These are phyloP conservation scores for Talaromyces sp. DNA, from an alignment of 2,329 filamentous ascomycete genomes.

Conservation along the genomic window DNA sequence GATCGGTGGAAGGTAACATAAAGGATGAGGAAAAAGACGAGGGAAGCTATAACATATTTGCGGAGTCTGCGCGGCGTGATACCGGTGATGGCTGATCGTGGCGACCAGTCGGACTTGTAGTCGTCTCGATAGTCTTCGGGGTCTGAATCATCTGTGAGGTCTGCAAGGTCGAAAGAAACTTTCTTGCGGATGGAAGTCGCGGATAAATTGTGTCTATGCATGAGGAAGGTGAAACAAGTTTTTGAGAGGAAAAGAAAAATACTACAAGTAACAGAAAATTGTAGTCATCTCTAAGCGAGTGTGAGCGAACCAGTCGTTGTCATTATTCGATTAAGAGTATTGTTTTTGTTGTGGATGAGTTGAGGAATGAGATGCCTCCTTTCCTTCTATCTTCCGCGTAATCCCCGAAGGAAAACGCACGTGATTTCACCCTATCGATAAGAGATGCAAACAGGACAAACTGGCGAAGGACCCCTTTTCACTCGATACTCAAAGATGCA, in stretches of 20 bases:
- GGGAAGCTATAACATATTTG: constrained; percentile 16
- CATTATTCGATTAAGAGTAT: background rate
- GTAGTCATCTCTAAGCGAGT: constrained; percentile 1
- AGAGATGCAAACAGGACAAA: constrained; percentile 13
- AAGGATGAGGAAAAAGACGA: constrained; percentile 16
- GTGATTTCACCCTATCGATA: constrained; percentile 13
- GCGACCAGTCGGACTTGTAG: constrained; percentile 17
- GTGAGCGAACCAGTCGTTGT: constrained; percentile 6
- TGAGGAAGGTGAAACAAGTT: background rate
- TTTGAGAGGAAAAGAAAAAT: background rate
- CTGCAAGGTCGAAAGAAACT: constrained; percentile 18
- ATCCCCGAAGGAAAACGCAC: background rate
- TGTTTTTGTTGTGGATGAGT: background rate
- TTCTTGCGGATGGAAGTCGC: constrained; percentile 19
- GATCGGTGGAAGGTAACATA: constrained; percentile 16
- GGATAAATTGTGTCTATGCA: constrained; percentile 16
- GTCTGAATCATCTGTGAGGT: constrained; percentile 19
- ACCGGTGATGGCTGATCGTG: constrained; percentile 1
- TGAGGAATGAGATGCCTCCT: background rate
- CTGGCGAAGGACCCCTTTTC: background rate
- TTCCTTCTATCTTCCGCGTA: background rate
- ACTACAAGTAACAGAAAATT: background rate
- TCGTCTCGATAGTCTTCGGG: constrained; percentile 17
- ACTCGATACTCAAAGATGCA: background rate
- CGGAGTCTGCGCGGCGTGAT: constrained; percentile 15